Conservation (phyloP, 768 basidiomycete genomes). For the Neoboletus brunneissimus region DNA sequence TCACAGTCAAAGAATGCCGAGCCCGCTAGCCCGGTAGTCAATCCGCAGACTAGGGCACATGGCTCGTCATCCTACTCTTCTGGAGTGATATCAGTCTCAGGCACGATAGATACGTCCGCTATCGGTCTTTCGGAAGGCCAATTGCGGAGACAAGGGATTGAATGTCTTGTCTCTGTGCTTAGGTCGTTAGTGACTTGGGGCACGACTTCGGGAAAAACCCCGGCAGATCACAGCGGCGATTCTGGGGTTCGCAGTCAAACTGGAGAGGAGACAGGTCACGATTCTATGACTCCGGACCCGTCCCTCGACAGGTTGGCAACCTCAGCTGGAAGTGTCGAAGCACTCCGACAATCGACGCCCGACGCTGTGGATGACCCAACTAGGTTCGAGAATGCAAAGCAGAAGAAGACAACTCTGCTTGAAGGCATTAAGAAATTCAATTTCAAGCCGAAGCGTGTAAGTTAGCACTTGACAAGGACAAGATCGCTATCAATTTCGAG, state of each 20-base stretch:
- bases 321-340: conserved; percentile 48
- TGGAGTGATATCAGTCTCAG: conserved; percentile 60
- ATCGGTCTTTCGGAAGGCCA: conserved; percentile 79
- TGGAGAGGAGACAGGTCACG: conserved; percentile 53
- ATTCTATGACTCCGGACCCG: conserved; percentile 53
- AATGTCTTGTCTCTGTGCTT: conserved; percentile 85
- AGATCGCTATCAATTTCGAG: background rate
- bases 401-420: conserved; percentile 89
- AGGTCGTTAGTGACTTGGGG: conserved; percentile 93
- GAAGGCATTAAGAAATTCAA: conserved; percentile 99
- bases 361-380: conserved; percentile 87
- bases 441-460: conserved; percentile 93
- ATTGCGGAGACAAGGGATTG: conserved; percentile 87
- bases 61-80: conserved; percentile 53
- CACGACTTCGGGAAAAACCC: conserved; percentile 43
- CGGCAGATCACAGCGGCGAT: conserved; percentile 36
- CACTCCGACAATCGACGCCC: conserved; percentile 66
- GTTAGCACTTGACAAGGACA: conserved; percentile 25
- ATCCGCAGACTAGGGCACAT: conserved; percentile 40
- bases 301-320: conserved; percentile 55
- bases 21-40: conserved; percentile 58
- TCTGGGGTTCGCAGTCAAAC: conserved; percentile 43
- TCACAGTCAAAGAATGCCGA: conserved; percentile 52
- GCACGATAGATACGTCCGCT: conserved; percentile 62
- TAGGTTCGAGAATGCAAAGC: conserved; percentile 92